A percentile compares a stretch with the other conserved stretches of the same genome.
Conservation (phyloP, 257 asterid species). For the Fraxinus excelsior region DNA sequence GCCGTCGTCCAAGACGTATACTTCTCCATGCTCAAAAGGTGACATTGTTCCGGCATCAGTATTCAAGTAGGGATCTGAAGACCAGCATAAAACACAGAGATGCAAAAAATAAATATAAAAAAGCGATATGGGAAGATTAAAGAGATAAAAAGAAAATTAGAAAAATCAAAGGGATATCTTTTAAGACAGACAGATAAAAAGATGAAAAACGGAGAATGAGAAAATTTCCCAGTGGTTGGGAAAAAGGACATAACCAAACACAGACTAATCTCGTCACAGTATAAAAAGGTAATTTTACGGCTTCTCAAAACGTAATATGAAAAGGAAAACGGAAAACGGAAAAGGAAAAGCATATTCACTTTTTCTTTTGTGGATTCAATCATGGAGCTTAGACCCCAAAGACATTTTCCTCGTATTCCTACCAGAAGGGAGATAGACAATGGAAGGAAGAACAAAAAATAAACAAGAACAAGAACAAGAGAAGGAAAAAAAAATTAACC, state of each 20-base stretch:
- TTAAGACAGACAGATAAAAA: not conserved
- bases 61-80: slow-evolving; percentile 88
- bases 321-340: not conserved
- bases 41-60: slow-evolving; percentile 98
- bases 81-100: not conserved
- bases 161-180: not conserved
- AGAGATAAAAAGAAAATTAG: not conserved
- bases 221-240: not conserved
- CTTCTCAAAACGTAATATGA: not conserved
- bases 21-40: slow-evolving; percentile 97
- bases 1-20: slow-evolving; percentile 89
- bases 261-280: not conserved
- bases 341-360: slow-evolving; percentile 1
- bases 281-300: not conserved
- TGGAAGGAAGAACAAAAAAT: not conserved
- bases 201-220: not conserved
- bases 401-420: not conserved
- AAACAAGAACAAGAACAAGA: not conserved
- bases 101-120: not conserved
- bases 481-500: slow-evolving; percentile 42
- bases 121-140: not conserved
- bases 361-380: not conserved
- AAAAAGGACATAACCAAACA: not conserved
- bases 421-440: not conserved
- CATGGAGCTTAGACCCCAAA: not conserved